phyloP scores from a whole-genome alignment of 2,329 filamentous ascomycete species.

The Fusarium pseudograminearum region DNA sequence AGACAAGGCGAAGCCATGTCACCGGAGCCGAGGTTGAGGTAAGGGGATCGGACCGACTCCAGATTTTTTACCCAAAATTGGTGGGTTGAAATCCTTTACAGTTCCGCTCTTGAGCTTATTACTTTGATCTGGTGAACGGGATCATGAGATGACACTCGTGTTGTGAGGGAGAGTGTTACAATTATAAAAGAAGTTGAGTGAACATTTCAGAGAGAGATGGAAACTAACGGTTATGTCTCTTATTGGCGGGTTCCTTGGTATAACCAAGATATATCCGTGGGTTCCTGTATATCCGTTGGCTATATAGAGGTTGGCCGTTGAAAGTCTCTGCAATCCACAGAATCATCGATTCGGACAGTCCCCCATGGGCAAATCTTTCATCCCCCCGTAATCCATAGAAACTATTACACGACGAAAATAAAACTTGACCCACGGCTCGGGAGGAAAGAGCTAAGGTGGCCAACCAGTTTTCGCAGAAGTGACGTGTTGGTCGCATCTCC shows the following conservation, averaged over 20 bases:
- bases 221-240: background rate
- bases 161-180: background rate
- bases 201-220: background rate
- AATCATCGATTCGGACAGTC: conserved; percentile 4
- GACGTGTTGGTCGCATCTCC: conserved; percentile 14
- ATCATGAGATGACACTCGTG: conserved; percentile 1
- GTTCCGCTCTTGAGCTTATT: conserved; percentile 35
- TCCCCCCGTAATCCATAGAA: conserved; percentile 14
- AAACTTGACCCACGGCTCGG: conserved; percentile 7
- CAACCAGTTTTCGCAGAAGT: conserved; percentile 9
- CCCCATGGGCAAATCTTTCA: conserved; percentile 31
- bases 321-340: conserved; percentile 8
- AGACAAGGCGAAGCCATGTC: conserved; percentile 7
- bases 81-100: conserved; percentile 32
- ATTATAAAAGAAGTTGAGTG: background rate
- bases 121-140: conserved; percentile 10
- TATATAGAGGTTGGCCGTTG: background rate
- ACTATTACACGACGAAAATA: conserved; percentile 31
- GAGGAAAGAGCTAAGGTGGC: conserved; percentile 1
- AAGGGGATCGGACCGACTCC: conserved; percentile 35
- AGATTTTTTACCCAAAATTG: conserved; percentile 27
- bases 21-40: conserved; percentile 18
- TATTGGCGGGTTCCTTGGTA: conserved; percentile 5
- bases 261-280: background rate
- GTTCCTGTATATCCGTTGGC: background rate